These are phyloP conservation scores for Petasospora fabianii DNA, from an alignment of 1,139 yeast species.

Conservation along the genomic window DNA sequence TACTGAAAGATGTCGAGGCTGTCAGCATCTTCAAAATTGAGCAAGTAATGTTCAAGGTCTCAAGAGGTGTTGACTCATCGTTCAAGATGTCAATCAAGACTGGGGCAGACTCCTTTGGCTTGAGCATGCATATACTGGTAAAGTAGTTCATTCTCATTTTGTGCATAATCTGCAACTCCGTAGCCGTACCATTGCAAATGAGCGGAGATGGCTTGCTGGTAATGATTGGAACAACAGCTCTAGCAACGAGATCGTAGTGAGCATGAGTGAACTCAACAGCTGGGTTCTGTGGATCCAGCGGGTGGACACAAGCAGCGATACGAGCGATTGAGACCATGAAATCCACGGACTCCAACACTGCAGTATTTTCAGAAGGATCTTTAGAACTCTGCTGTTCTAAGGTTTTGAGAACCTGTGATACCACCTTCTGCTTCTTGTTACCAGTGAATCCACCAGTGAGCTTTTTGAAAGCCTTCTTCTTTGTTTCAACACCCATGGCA, in stretches of 20 bases:
- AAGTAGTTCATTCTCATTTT: conserved; percentile 26
- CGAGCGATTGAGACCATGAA: conserved; percentile 31
- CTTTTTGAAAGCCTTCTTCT: conserved; percentile 19
- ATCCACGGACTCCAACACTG: conserved; percentile 38
- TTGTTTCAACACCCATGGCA: no score
- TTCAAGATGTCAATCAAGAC: conserved; percentile 20
- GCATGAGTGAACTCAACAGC: conserved; percentile 40
- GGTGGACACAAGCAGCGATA: conserved; percentile 43
- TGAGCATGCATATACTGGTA: conserved; percentile 27
- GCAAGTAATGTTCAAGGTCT: conserved; percentile 21
- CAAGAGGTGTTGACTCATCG: conserved; percentile 23
- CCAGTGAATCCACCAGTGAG: conserved; percentile 19
- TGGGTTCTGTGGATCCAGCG: conserved; percentile 44
- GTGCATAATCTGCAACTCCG: conserved; percentile 21
- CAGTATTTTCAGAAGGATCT: conserved; percentile 27
- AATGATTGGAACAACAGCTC: conserved; percentile 29
- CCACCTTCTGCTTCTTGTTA: conserved; percentile 30
- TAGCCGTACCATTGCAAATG: conserved; percentile 14
- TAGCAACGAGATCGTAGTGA: conserved; percentile 39
- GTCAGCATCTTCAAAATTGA: conserved; percentile 22
- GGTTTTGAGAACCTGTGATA: conserved; percentile 36
- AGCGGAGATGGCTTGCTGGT: conserved; percentile 17
- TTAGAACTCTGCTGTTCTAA: conserved; percentile 19
- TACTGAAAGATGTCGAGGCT: conserved; percentile 14
- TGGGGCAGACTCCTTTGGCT: conserved; percentile 27